A percentile compares a stretch with the other conserved stretches of the same genome.
Evolutionary conservation across 1,284 basidiomycete species (phyloP).

Genomic region (Sanghuangporus weigelae): DNA sequence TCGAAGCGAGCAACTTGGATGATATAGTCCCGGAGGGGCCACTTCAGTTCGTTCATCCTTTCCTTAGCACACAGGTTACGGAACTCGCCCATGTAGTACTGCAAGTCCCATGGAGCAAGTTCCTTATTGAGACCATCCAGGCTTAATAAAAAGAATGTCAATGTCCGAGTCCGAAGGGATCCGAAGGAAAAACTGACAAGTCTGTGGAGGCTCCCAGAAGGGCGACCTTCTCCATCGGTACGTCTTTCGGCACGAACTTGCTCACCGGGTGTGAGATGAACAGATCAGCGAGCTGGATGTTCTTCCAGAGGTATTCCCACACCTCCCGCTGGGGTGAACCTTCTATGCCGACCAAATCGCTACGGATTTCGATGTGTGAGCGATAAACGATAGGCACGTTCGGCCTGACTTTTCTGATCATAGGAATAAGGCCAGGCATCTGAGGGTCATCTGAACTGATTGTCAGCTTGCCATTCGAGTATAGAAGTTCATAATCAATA

Average conservation of each 20-base stretch:
- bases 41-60: slow-evolving; percentile 71
- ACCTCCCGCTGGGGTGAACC: slow-evolving; percentile 83
- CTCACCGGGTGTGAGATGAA: slow-evolving; percentile 90
- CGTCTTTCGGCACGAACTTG: slow-evolving; percentile 83
- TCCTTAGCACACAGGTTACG: slow-evolving; percentile 66
- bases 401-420: slow-evolving; percentile 77
- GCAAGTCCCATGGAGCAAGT: slow-evolving; percentile 66
- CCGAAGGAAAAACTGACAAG: slow-evolving; percentile 42
- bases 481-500: neutral
- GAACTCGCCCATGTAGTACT: slow-evolving; percentile 82
- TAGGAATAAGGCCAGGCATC: slow-evolving; percentile 83
- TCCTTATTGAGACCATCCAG: slow-evolving; percentile 88
- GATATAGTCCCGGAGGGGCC: slow-evolving; percentile 77
- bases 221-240: slow-evolving; percentile 63
- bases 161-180: neutral
- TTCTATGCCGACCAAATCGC: slow-evolving; percentile 65
- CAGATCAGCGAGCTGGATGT: slow-evolving; percentile 78
- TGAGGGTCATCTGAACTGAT: slow-evolving; percentile 64
- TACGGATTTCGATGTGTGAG: slow-evolving; percentile 87
- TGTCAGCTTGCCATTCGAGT: neutral
- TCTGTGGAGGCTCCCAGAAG: slow-evolving; percentile 77
- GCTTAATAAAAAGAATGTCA: slow-evolving; percentile 33
- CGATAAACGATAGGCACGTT: slow-evolving; percentile 83
- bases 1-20: slow-evolving; percentile 86
- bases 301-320: slow-evolving; percentile 88